Evolutionary conservation across 2,329 filamentous ascomycete genomes (phyloP), one percentile per base, ranked within the genome.

Genomic region (Huntiella savannae): DNA sequence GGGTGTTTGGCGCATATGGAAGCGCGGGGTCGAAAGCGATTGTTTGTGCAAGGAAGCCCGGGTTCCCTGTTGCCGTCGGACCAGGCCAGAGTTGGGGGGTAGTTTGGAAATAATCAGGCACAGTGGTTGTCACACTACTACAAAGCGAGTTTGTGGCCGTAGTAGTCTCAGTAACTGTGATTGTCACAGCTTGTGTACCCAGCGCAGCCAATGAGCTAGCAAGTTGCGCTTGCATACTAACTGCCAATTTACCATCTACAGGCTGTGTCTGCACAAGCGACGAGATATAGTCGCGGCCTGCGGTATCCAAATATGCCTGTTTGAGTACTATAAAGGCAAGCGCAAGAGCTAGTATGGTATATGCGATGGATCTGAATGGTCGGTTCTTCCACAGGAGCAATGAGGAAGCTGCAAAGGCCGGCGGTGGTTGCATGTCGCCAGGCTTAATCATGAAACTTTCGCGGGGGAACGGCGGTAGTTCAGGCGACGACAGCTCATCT

Each of bases 21-120:
- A 35, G 22, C 6, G 74, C 68, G 52, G 81, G 79, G 15, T 77
- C 69, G 35, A 81, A 75, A 1, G 71, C 70, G 52, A 79, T 76
- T 5, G 75, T 82, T 61, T 83, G 73, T 1, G 79, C 81, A 48
- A 86, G 63, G 57, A 83, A 84, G 1, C 81, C 74, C 19, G 79
- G 66, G 47, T 62, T 63, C 11, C 81, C 82, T 1, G 80, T 86
- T n/a, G 75, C 67, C 4, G 77, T 83, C 34, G 78, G 78, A 1
- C 79, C 79, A 59, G 67, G 60, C 65, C 68, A 75, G 39, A 76
- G 58, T 57, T 77, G 65, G 3, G 74, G 73, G 17, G 63, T 65
- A 0, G 74, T 79, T 57, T 77, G 71, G 54, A 77, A 78, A 57
- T 79, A 74, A 56, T 77, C 70, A 17, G 75, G 75, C 40, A 76